These are phyloP conservation scores for Tetrahymena elliotti DNA, from an alignment of 73 alveolate species.

Conservation along the genomic window DNA sequence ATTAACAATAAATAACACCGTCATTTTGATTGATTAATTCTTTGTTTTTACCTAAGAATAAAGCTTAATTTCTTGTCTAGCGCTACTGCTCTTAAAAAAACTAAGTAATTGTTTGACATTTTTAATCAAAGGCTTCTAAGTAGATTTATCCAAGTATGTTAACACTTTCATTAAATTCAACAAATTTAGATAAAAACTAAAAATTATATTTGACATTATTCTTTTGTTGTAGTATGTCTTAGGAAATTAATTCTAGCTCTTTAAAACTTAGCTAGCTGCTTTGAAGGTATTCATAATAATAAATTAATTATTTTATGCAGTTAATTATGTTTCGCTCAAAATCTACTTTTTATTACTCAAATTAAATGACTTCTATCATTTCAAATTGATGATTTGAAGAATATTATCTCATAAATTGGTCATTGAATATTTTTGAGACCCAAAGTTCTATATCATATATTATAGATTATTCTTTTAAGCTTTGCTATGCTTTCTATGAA, in stretches of 20 bases:
- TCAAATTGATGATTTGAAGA: neutral
- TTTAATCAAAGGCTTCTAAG: neutral
- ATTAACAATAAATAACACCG: neutral
- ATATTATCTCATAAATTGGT: neutral
- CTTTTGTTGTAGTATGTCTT: too few relatives aligned
- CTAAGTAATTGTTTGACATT: neutral
- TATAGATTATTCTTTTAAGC: neutral
- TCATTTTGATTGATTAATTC: neutral
- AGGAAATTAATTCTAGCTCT: neutral
- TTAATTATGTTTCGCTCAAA: neutral
- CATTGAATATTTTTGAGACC: neutral
- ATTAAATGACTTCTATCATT: neutral
- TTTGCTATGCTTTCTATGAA: too few relatives aligned
- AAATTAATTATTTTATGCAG: neutral
- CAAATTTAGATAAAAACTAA: neutral
- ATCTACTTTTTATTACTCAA: neutral
- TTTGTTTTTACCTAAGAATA: too few relatives aligned
- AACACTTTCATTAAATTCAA: neutral
- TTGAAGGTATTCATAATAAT: neutral
- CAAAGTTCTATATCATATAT: neutral
- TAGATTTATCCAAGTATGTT: neutral
- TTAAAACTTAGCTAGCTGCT: neutral
- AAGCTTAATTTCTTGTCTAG: neutral
- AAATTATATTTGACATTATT: neutral
- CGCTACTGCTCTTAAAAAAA: neutral